Conservation (phyloP, 2,329 filamentous ascomycete genomes). For the Penicillium sp. region DNA sequence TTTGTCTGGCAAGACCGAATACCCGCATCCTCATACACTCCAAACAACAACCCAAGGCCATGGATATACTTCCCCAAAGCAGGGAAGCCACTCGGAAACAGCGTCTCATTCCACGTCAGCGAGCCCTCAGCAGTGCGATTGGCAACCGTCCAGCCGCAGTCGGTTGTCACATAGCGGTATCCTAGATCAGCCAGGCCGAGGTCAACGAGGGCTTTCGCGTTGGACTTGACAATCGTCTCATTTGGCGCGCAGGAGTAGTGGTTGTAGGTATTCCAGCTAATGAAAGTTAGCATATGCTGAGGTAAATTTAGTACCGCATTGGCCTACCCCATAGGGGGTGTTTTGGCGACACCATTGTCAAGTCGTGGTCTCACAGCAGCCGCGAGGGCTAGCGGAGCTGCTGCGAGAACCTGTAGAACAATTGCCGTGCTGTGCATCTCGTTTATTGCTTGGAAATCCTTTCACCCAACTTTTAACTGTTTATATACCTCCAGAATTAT, state of each 20-base stretch:
- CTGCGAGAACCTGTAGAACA: neutral
- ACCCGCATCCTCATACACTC: constrained; percentile 50
- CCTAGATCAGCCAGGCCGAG: constrained; percentile 55
- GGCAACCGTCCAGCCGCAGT: constrained; percentile 59
- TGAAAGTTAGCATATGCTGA: neutral
- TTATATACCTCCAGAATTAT: neutral
- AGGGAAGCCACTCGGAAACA: constrained; percentile 47
- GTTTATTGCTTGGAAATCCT: no score
- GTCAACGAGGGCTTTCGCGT: constrained; percentile 56
- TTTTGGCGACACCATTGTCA: constrained; percentile 28
- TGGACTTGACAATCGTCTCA: constrained; percentile 53
- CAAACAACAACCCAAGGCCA: constrained; percentile 43
- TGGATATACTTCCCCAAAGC: constrained; percentile 45
- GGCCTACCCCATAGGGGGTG: constrained; percentile 33
- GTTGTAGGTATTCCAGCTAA: constrained; percentile 63
- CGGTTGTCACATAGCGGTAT: constrained; percentile 59
- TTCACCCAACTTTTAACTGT: neutral
- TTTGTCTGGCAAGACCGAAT: constrained; percentile 42
- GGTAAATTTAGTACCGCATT: fast-evolving
- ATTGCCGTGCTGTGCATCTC: constrained; percentile 1
- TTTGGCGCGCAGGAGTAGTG: constrained; percentile 54
- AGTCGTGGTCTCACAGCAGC: constrained; percentile 5
- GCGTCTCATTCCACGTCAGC: constrained; percentile 44
- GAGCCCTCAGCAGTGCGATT: constrained; percentile 40
- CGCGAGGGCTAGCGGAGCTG: neutral